These are phyloP conservation scores for Microstroma glucosiphilum DNA, from an alignment of 1,284 basidiomycete species.

Conservation along the genomic window DNA sequence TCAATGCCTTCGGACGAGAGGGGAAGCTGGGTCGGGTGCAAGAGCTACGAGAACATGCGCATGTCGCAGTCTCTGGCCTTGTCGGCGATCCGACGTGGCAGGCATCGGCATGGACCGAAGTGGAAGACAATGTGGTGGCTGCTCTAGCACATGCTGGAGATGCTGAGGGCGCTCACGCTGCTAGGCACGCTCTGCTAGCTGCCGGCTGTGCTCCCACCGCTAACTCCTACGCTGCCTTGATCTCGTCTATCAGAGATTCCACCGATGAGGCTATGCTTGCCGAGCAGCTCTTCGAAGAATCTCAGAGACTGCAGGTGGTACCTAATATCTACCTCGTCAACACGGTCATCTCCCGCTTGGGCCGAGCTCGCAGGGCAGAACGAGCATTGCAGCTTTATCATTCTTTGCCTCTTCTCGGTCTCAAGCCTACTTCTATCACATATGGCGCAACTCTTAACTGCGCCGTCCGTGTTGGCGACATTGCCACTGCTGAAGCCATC, in stretches of 20 bases:
- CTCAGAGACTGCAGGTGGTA: slow-evolving; percentile 37
- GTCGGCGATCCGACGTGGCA: slow-evolving; percentile 46
- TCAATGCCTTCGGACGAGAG: slow-evolving; percentile 50
- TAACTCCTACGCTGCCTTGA: slow-evolving; percentile 45
- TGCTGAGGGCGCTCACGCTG: slow-evolving; percentile 28
- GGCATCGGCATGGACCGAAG: slow-evolving; percentile 50
- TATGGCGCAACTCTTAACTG: slow-evolving; percentile 89
- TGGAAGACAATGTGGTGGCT: slow-evolving; percentile 45
- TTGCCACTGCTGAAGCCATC: slow-evolving; percentile 69
- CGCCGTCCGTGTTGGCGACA: slow-evolving; percentile 76
- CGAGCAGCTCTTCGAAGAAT: slow-evolving; percentile 47
- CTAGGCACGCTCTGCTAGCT: slow-evolving; percentile 41
- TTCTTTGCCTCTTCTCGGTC: slow-evolving; percentile 48
- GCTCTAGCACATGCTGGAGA: slow-evolving; percentile 44
- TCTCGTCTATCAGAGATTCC: slow-evolving; percentile 45
- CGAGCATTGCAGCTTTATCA: slow-evolving; percentile 47
- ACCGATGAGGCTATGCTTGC: slow-evolving; percentile 49
- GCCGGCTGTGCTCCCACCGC: slow-evolving; percentile 35
- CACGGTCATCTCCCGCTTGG: slow-evolving; percentile 49
- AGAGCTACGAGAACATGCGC: slow-evolving; percentile 57
- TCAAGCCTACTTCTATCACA: slow-evolving; percentile 76
- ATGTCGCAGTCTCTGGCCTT: slow-evolving; percentile 29
- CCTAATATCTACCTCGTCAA: slow-evolving; percentile 48
- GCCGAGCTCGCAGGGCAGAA: slow-evolving; percentile 45
- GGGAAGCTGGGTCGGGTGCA: slow-evolving; percentile 55